Conservation (phyloP, 106 monocot species). For the Iris macrosiphon region DNA sequence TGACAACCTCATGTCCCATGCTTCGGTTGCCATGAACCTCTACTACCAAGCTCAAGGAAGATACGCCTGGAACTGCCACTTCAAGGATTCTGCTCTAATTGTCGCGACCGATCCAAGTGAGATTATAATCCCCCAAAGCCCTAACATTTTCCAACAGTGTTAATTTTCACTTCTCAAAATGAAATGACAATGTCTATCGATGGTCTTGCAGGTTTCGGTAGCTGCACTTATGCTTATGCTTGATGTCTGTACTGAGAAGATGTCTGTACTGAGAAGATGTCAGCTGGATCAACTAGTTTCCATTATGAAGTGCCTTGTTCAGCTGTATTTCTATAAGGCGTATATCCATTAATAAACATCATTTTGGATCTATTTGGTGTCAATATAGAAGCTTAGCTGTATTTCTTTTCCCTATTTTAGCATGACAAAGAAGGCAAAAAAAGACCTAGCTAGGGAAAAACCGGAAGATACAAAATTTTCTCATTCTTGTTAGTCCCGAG, state of each 20-base stretch:
- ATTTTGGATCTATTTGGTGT: no score
- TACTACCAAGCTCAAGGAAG: slow-evolving; percentile 35
- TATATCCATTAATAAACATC: no score
- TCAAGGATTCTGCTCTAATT: slow-evolving; percentile 30
- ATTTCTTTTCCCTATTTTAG: no score
- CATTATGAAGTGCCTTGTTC: no score
- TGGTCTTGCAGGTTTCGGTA: slow-evolving; percentile 21
- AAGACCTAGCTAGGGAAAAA: no score
- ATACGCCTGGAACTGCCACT: slow-evolving; percentile 44
- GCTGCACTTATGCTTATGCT: slow-evolving; percentile 13
- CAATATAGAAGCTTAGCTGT: no score
- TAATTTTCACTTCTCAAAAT: neutral
- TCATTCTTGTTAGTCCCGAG: no score
- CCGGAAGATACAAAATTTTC: no score
- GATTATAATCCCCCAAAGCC: neutral
- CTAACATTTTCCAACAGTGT: neutral
- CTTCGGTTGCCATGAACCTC: slow-evolving; percentile 41
- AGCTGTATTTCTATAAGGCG: no score
- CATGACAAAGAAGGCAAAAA: no score
- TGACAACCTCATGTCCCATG: slow-evolving; percentile 35
- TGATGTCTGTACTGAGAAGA: neutral
- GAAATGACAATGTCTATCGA: neutral
- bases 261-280: no score
- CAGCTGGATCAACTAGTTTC: no score
- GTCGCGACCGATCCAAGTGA: slow-evolving; percentile 37